phyloP scores from a whole-genome alignment of 2,329 filamentous ascomycete genomes.

The Cytospora piceae region DNA sequence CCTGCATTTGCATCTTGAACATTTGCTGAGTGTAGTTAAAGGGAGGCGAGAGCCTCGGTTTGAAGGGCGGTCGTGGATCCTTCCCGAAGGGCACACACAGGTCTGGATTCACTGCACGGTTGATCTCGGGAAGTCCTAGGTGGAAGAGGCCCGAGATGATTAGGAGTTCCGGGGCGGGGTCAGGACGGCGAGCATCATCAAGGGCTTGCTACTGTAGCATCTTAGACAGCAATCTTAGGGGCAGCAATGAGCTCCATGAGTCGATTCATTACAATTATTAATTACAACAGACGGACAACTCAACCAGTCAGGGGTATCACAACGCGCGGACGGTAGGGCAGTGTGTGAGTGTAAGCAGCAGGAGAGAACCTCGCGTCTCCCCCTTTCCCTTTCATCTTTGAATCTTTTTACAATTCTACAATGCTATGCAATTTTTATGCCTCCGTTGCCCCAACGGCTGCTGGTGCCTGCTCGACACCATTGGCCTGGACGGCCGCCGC shows the following conservation, averaged over 20 bases:
- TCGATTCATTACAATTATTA: background rate
- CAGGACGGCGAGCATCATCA: background rate
- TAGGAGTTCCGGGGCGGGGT: background rate
- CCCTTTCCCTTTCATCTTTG: background rate
- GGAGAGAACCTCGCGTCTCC: slow-evolving; percentile 9
- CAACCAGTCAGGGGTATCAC: background rate
- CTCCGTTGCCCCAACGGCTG: slow-evolving; percentile 29
- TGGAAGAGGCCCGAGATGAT: background rate
- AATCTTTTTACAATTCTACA: background rate
- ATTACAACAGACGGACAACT: too few species aligned
- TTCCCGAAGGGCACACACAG: too few species aligned
- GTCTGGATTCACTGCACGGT: background rate
- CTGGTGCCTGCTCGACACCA: slow-evolving; percentile 38
- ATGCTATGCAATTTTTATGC: slow-evolving; percentile 24
- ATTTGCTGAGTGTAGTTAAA: background rate
- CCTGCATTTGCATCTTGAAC: background rate
- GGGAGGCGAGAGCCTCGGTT: too few species aligned
- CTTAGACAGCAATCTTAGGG: background rate
- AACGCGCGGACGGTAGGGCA: background rate
- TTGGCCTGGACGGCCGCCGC: slow-evolving; percentile 36
- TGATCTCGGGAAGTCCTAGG: background rate
- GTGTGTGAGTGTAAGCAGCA: background rate
- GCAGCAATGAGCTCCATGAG: background rate
- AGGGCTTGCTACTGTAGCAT: background rate
- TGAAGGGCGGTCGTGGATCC: too few species aligned